These are phyloP conservation scores for Monilinia aucupariae DNA, from an alignment of 2,329 filamentous ascomycete species.

Conservation along the genomic window DNA sequence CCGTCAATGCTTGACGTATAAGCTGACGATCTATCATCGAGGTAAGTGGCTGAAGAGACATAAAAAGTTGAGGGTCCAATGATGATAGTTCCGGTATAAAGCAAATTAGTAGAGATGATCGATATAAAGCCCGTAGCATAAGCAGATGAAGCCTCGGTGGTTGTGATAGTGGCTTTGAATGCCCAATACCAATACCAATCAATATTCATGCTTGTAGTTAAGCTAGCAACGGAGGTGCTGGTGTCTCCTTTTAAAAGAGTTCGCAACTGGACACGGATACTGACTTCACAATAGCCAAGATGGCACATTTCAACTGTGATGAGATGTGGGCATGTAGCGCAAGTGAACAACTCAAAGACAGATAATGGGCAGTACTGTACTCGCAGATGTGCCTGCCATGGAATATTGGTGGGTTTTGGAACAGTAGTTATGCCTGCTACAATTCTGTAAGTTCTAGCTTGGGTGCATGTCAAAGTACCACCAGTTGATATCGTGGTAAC, in stretches of 20 bases:
- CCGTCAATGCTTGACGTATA: no score
- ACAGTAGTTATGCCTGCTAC: no score
- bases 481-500: no score
- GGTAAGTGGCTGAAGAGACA: no score
- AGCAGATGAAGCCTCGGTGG: not conserved
- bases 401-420: no score
- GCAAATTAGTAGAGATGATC: not conserved
- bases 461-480: no score
- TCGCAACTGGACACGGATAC: not conserved
- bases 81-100: no score
- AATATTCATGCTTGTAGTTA: not conserved
- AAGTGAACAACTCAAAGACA: not conserved
- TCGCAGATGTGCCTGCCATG: no score
- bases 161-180: not conserved
- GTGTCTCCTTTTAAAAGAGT: not conserved
- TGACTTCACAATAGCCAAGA: not conserved
- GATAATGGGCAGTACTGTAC: not conserved
- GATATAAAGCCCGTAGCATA: not conserved
- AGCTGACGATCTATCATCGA: no score
- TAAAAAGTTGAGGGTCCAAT: no score
- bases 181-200: not conserved
- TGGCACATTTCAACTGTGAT: not conserved
- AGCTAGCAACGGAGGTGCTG: not conserved
- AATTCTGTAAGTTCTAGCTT: no score
- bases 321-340: not conserved